Conservation (phyloP, 345 rosid species). For the Jatropha curcas region DNA sequence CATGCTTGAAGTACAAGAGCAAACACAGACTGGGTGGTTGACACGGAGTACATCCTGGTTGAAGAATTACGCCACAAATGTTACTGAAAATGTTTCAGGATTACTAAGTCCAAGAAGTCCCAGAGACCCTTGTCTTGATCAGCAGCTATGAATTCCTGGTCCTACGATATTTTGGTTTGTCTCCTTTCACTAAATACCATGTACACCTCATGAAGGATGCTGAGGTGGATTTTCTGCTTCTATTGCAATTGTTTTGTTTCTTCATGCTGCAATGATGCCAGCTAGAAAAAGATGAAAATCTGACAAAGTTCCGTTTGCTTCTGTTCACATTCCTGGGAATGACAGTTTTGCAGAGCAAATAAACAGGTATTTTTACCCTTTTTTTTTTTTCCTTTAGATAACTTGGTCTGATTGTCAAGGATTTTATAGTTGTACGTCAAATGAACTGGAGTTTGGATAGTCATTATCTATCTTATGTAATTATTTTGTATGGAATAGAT, state of each 20-base stretch:
- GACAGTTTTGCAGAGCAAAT: background rate
- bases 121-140: conserved; percentile 66
- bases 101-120: conserved; percentile 50
- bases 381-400: background rate
- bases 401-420: background rate
- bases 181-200: background rate
- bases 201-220: background rate
- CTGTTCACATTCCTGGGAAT: background rate
- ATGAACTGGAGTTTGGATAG: no score
- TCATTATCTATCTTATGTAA: no score
- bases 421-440: background rate
- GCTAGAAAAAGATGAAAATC: background rate
- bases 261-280: background rate
- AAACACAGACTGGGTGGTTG: conserved; percentile 65
- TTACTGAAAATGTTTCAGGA: conserved; percentile 51
- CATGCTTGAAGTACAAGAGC: conserved; percentile 51
- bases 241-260: background rate
- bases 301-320: background rate
- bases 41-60: conserved; percentile 79
- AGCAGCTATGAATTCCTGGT: conserved; percentile 53
- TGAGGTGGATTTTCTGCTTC: background rate
- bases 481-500: no score
- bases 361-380: background rate
- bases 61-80: conserved; percentile 47
- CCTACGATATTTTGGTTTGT: background rate